Base-by-base conservation (phyloP, 805 yeast species). In the Lipomyces japonicus region DNA sequence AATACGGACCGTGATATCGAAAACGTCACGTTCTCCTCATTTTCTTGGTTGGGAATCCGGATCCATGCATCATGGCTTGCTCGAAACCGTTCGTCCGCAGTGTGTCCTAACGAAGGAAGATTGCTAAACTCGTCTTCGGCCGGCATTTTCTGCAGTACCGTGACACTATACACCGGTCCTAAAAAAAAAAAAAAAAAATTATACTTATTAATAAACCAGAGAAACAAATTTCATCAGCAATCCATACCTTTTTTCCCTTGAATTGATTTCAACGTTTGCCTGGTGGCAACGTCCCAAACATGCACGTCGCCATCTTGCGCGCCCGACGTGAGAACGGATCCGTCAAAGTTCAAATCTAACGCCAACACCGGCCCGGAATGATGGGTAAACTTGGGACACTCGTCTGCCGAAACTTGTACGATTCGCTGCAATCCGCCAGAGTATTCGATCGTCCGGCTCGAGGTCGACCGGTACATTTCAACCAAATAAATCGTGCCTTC, bases 301-400 rank as follows among this genome's bases (percentile, higher is more conserved):
- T 77, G 76, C 1, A 86, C 78, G 25, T 77, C 73, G 1, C 97
- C 97, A n/a, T 59, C 62, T 0, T 75, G 65, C 63, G 86, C 95
- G 31, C 96, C 97, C 4, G 88, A 78, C 2, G 84, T 70, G 4
- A 90, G 61, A 32, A 71, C 65, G 16, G 90, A 79, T 3, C 91
- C 95, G 63, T 90, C 97, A 62, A 84, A 69, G 4, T 89, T 80
- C 2, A 86, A 66, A 1, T 70, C 72, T 44, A 89, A 57, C 35
- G 77, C 69, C 0, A 86, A 77, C 2, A 85, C 78, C 2, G 62
- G 52, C 4, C 65, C 64, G 0, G 65, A 62, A 6, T 60, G 63
- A 18, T 62, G 63, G 3, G 31, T 16, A 39, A 53, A 53, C 18
- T 28, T 38, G n/a, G 26, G 18, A 12, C 34, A 18, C 7, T 23